Evolutionary conservation across 306 rosid species (phyloP), one percentile per base, ranked within the genome.

Genomic region (Casuarina cunninghamiana): DNA sequence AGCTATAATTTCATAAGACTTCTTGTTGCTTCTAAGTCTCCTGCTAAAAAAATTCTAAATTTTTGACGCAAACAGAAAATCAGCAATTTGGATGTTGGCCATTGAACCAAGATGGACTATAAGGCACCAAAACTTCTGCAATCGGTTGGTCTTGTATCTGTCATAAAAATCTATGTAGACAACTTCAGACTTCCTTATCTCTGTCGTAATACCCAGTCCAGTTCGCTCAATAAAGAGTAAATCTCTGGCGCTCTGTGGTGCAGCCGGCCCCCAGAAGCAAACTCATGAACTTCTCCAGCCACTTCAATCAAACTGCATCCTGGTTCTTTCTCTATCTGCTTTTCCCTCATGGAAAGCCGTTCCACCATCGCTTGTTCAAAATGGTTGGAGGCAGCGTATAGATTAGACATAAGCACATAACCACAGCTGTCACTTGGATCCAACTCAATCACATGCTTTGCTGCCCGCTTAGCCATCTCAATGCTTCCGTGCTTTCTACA

Each of bases 221-320:
- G 78, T 49, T 82, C 81, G 73, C 80, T 72, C 79, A 94, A 68
- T 54, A 92, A 26, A 48, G 84, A 82, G 81, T 88, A 92, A 35
- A 95, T 89, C 83, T 92, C 98, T 61, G 12, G 77, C 55, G 85
- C 82, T 81, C 83, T 82, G 50, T 85, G 89, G 83, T 92, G 97
- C 44, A 79, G 74, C 80, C 84, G 89, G 66, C 95, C 93, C 55
- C 89, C 91, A 60, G 93, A 89, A 66, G 92, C 76, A 72, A 94
- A 94, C 84, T 94, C 93, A 26, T 92, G 93, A 87, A 88, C 88
- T 74, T 92, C 92, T 45, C 92, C 93, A 65, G 89, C 71, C 35
- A 92, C 84, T 83, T 95, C 97, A 73, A 95, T 95, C 75, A 89
- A 79, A 82, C 98, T 91, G 78, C 95, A 88, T 19, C 97, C 97